Conservation (phyloP, 2,329 filamentous ascomycete species). For the Didymella pinodella region DNA sequence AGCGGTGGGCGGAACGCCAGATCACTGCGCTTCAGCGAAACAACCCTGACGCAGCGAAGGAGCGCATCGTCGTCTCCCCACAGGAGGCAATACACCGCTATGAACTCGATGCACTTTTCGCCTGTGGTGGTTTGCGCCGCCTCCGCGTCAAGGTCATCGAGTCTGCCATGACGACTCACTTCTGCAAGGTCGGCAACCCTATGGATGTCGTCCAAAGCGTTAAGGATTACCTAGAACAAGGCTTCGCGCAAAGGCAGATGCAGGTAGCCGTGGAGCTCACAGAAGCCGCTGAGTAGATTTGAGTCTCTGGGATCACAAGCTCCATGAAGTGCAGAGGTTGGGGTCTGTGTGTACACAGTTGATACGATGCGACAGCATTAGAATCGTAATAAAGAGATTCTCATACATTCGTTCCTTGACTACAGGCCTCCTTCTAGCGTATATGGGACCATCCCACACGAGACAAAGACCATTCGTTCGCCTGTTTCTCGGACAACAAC, state of each 20-base stretch:
- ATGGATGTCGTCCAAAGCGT: slow-evolving; percentile 9
- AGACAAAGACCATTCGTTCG: not conserved
- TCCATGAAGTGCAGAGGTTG: no score
- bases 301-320: no score
- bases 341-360: no score
- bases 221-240: slow-evolving; percentile 7
- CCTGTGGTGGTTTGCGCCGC: slow-evolving; percentile 74
- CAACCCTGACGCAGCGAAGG: slow-evolving; percentile 77
- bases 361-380: no score
- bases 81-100: slow-evolving; percentile 81
- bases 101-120: slow-evolving; percentile 73
- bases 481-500: not conserved
- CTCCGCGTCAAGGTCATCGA: slow-evolving; percentile 81
- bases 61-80: slow-evolving; percentile 78
- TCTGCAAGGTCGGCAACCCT: slow-evolving; percentile 60
- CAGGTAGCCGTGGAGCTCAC: slow-evolving; percentile 1
- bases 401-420: no score
- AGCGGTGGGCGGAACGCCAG: slow-evolving; percentile 65
- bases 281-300: not conserved
- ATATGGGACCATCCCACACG: no score
- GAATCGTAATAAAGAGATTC: no score
- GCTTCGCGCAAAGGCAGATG: slow-evolving; percentile 10
- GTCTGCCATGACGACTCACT: slow-evolving; percentile 66
- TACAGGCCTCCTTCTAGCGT: no score
- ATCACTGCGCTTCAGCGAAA: slow-evolving; percentile 76